Percentiles rank a stretch among this genome's conserved stretches.
Evolutionary conservation across 179 eudicot species (phyloP).

Genomic region (Corrigiola litoralis): DNA sequence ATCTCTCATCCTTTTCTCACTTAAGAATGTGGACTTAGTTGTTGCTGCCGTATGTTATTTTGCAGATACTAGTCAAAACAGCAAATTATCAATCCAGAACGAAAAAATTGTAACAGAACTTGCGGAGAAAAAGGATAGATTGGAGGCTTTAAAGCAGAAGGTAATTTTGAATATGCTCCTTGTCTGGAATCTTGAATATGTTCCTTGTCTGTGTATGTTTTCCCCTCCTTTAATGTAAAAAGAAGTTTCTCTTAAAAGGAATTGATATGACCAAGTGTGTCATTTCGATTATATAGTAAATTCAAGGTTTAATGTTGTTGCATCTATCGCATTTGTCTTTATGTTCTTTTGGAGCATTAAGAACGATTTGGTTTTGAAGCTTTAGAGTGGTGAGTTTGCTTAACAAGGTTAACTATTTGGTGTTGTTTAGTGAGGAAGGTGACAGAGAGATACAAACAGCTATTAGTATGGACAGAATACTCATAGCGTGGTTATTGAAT

Average conservation of each 20-base stretch:
- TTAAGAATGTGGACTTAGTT: neutral
- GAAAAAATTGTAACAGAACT: conserved; percentile 44
- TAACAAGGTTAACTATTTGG: neutral
- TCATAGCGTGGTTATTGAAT: no score
- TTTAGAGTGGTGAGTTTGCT: neutral
- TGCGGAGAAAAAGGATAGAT: conserved; percentile 40
- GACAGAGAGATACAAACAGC: neutral
- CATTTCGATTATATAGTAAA: neutral
- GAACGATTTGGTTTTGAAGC: neutral
- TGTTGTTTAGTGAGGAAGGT: neutral
- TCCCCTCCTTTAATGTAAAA: neutral
- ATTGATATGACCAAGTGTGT: no score
- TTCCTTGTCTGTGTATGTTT: neutral
- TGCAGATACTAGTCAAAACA: conserved; percentile 38
- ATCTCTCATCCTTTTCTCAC: neutral
- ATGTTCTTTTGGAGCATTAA: neutral
- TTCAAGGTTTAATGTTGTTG: neutral
- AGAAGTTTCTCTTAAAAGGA: neutral
- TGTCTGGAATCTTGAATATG: neutral
- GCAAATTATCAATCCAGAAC: conserved; percentile 42
- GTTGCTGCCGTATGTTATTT: neutral
- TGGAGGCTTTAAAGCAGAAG: conserved; percentile 66
- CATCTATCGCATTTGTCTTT: neutral
- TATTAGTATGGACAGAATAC: neutral
- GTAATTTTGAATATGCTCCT: conserved; percentile 26